These are phyloP conservation scores for Lactarius quietus DNA, from an alignment of 768 basidiomycete genomes.

Conservation along the genomic window DNA sequence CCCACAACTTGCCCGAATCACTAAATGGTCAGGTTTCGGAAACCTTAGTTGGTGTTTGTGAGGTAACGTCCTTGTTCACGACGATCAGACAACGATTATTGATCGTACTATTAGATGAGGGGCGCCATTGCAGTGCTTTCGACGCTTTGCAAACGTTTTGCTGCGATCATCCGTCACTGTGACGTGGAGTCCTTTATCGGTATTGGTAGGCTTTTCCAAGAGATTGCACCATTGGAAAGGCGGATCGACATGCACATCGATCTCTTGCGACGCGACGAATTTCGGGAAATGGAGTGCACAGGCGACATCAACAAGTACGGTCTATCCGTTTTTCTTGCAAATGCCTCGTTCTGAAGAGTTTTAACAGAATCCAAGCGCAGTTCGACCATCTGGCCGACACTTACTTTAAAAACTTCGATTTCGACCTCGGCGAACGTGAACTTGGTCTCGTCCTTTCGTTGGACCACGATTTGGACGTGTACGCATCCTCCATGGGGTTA, in stretches of 20 bases:
- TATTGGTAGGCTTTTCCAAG: constrained; percentile 77
- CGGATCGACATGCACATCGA: constrained; percentile 91
- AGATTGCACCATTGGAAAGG: constrained; percentile 86
- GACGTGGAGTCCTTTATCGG: constrained; percentile 84
- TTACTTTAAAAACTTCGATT: constrained; percentile 78
- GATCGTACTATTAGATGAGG: constrained; percentile 57
- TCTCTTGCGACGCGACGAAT: constrained; percentile 79
- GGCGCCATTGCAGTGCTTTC: constrained; percentile 78
- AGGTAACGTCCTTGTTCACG: constrained; percentile 44
- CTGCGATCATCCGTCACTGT: constrained; percentile 74
- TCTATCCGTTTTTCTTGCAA: background rate
- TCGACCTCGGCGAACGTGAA: constrained; percentile 87
- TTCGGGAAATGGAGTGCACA: constrained; percentile 91
- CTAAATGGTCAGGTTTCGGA: constrained; percentile 82
- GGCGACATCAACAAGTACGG: constrained; percentile 83
- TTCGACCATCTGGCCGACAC: constrained; percentile 90
- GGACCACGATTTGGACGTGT: constrained; percentile 91
- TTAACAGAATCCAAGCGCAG: constrained; percentile 77
- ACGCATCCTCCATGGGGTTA: constrained; percentile 86
- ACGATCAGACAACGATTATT: background rate
- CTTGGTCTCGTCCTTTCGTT: constrained; percentile 76
- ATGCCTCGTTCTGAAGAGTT: background rate
- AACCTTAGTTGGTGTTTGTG: constrained; percentile 88
- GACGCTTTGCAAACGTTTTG: constrained; percentile 85
- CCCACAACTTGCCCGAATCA: constrained; percentile 80